A percentile compares a stretch with the other conserved stretches of the same genome.
Conservation (phyloP, 2,329 filamentous ascomycete genomes). For the Ophiosphaerella narmari region DNA sequence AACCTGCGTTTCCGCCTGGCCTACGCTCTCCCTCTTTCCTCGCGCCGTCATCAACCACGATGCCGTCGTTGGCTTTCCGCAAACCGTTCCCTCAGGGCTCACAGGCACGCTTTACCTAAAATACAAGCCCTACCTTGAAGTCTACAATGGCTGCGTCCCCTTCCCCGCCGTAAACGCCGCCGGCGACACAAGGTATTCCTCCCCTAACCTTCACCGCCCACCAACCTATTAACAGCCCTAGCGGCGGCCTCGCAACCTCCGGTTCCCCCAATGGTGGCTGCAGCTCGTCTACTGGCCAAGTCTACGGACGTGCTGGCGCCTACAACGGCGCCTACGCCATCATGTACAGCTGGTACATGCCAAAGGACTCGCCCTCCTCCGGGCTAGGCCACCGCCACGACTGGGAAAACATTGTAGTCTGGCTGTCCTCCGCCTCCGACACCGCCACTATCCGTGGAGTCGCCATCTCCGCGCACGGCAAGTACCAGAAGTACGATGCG, state of each 20-base stretch:
- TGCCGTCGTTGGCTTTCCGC: constrained; percentile 58
- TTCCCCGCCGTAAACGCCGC: constrained; percentile 64
- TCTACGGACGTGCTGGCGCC: constrained; percentile 53
- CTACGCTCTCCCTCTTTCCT: constrained; percentile 29
- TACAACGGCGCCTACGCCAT: constrained; percentile 53
- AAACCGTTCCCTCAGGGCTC: constrained; percentile 57
- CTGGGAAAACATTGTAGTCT: constrained; percentile 61
- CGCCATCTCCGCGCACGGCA: constrained; percentile 58
- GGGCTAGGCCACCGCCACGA: constrained; percentile 60
- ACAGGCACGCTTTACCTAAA: constrained; percentile 57
- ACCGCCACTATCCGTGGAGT: constrained; percentile 54
- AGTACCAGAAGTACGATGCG: constrained; percentile 46
- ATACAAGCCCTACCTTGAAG: constrained; percentile 61
- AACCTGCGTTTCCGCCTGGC: constrained; percentile 27
- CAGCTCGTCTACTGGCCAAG: constrained; percentile 53
- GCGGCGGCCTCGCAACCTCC: constrained; percentile 50
- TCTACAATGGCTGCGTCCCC: constrained; percentile 65
- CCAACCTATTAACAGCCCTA: constrained; percentile 19
- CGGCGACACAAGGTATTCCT: constrained; percentile 60
- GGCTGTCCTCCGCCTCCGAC: constrained; percentile 50
- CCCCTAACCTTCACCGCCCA: too few relatives aligned
- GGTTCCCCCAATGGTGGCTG: constrained; percentile 50
- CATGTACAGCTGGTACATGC: constrained; percentile 60
- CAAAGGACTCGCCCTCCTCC: constrained; percentile 53
- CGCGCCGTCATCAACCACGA: constrained; percentile 53